phyloP scores from a whole-genome alignment of 345 rosid genomes.

The Arabidopsis suecica region DNA sequence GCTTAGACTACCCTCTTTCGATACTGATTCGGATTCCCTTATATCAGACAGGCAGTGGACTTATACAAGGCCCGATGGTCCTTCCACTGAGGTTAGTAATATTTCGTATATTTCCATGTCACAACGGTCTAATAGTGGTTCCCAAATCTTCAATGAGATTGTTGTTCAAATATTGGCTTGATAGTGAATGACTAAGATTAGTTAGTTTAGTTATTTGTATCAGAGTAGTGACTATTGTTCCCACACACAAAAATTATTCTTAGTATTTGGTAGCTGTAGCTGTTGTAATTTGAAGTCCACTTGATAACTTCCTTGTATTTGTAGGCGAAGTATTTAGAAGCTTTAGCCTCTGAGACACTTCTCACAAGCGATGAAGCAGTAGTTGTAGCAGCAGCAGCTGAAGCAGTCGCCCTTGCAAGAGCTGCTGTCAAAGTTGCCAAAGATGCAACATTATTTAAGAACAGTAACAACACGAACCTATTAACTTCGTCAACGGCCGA shows the following conservation, averaged over 20 bases:
- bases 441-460: slow-evolving; percentile 68
- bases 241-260: not conserved
- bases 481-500: slow-evolving; percentile 39
- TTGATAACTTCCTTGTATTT: slow-evolving; percentile 27
- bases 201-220: not conserved
- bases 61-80: slow-evolving; percentile 56
- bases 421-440: slow-evolving; percentile 86
- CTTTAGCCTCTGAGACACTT: slow-evolving; percentile 77
- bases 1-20: slow-evolving; percentile 77
- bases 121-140: not conserved
- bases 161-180: not conserved
- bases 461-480: slow-evolving; percentile 45
- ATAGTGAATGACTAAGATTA: not conserved
- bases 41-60: slow-evolving; percentile 65
- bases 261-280: not conserved
- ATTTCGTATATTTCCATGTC: not conserved
- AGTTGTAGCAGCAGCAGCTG: slow-evolving; percentile 87
- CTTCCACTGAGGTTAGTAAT: slow-evolving; percentile 63
- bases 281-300: not conserved
- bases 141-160: not conserved
- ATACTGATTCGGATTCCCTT: slow-evolving; percentile 58
- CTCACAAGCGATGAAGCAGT: slow-evolving; percentile 82
- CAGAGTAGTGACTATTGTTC: slow-evolving; percentile 5
- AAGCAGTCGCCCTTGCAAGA: slow-evolving; percentile 91
- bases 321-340: slow-evolving; percentile 64